Conservation (phyloP, 331 rosid species). For the Prunus yedoensis region DNA sequence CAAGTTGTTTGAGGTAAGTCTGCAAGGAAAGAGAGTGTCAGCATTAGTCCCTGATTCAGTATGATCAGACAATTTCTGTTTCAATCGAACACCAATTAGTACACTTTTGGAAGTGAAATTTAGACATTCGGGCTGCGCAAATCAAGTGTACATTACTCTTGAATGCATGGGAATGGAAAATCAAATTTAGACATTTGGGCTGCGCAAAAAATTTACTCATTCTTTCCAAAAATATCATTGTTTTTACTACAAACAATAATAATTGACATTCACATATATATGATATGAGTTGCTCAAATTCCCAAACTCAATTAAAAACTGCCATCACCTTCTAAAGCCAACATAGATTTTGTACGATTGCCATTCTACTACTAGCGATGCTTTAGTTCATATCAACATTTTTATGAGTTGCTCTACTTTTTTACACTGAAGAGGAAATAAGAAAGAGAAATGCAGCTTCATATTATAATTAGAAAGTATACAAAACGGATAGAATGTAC, state of each 20-base stretch:
- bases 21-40: background rate
- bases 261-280: too few species aligned
- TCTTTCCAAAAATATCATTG: too few species aligned
- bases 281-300: too few species aligned
- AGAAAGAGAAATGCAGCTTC: background rate
- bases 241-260: too few species aligned
- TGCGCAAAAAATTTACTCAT: too few species aligned
- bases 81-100: background rate
- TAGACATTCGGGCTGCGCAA: background rate
- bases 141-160: background rate
- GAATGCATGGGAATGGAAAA: constrained; percentile 12
- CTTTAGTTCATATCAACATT: too few species aligned
- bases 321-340: too few species aligned
- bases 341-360: too few species aligned
- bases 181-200: background rate
- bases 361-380: too few species aligned
- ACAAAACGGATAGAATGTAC: background rate
- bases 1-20: constrained; percentile 25
- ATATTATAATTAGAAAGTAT: background rate
- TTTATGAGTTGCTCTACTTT: background rate
- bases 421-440: background rate
- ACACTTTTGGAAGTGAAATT: background rate
- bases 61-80: background rate
- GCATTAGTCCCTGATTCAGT: background rate
- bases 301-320: too few species aligned